phyloP scores from a whole-genome alignment of 345 rosid genomes.

The Conringia planisiliqua region DNA sequence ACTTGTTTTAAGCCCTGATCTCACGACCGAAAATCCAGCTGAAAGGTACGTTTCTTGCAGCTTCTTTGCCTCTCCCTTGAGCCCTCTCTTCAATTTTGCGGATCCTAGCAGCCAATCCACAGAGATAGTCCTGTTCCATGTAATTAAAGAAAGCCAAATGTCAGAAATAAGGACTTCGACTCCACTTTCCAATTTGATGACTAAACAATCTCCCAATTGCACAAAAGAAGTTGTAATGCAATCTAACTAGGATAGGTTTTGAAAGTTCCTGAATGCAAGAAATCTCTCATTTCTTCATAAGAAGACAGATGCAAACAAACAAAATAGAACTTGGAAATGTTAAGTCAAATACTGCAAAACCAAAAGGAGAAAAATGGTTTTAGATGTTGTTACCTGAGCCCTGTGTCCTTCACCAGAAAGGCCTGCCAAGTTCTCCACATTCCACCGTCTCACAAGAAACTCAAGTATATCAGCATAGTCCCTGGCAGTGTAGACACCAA shows the following conservation, averaged over 20 bases:
- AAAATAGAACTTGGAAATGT: neutral
- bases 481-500: constrained; percentile 53
- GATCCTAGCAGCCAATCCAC: constrained; percentile 40
- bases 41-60: constrained; percentile 38
- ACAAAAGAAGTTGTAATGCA: neutral
- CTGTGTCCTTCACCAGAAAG: constrained; percentile 43
- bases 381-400: constrained; percentile 40
- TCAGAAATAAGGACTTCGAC: neutral
- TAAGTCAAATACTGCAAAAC: neutral
- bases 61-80: constrained; percentile 39
- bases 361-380: neutral
- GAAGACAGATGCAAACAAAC: neutral
- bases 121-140: constrained; percentile 40
- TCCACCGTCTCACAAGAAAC: constrained; percentile 47
- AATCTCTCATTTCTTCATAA: neutral
- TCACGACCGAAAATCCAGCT: constrained; percentile 51
- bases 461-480: constrained; percentile 54
- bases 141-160: neutral
- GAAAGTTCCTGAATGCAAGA: neutral
- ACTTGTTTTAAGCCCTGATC: constrained; percentile 27
- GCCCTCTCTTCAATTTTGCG: constrained; percentile 53
- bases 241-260: neutral
- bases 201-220: neutral
- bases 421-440: constrained; percentile 40
- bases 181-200: neutral